Evolutionary conservation across 2,329 filamentous ascomycete species (phyloP).

Genomic region (Clonostachys rosea): DNA sequence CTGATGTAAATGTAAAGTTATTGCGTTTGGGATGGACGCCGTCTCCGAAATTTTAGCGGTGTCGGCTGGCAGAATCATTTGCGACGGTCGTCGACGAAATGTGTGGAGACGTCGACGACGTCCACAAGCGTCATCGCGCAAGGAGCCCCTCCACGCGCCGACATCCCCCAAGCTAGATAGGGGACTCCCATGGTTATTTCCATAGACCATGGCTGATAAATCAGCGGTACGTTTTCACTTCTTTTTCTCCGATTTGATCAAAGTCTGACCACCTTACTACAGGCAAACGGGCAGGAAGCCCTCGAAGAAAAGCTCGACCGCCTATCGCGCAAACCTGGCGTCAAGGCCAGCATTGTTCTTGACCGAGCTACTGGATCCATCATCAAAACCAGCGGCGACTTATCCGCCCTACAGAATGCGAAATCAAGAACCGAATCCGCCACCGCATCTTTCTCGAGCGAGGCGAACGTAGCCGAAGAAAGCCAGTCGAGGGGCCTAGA

Average conservation of each 20-base stretch:
- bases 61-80: conserved; percentile 30
- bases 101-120: too few species aligned
- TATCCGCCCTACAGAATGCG: conserved; percentile 46
- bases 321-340: conserved; percentile 72
- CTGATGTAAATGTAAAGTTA: background rate
- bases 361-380: conserved; percentile 69
- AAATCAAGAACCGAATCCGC: conserved; percentile 27
- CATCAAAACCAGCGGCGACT: conserved; percentile 68
- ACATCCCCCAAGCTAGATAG: too few species aligned
- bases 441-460: conserved; percentile 38
- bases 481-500: conserved; percentile 57
- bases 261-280: too few species aligned
- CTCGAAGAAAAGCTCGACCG: conserved; percentile 63
- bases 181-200: too few species aligned
- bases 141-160: too few species aligned
- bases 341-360: conserved; percentile 73
- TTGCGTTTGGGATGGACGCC: background rate
- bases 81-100: background rate
- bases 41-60: conserved; percentile 39
- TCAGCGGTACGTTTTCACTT: too few species aligned
- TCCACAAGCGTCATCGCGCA: too few species aligned
- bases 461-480: conserved; percentile 33
- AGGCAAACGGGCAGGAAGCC: conserved; percentile 46
- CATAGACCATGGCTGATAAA: too few species aligned
- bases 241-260: too few species aligned